These are phyloP conservation scores for Aspergillus coremiiformis DNA, from an alignment of 495 filamentous ascomycete genomes.

Conservation along the genomic window DNA sequence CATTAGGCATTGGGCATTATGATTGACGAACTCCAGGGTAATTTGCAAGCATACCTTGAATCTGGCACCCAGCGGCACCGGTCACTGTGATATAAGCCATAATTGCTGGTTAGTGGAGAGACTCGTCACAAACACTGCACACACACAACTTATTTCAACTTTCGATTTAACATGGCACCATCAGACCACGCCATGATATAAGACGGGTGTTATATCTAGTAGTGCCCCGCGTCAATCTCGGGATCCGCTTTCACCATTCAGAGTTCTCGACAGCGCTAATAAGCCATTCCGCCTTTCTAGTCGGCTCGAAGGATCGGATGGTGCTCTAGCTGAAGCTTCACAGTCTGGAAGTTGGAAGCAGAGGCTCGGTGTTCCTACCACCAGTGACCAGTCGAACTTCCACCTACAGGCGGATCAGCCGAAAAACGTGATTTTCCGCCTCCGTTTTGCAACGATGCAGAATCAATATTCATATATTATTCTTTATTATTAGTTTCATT, in stretches of 20 bases:
- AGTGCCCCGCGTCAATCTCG: no score
- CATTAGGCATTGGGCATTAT: background rate
- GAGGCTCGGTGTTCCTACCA: no score
- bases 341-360: background rate
- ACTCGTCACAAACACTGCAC: background rate
- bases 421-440: no score
- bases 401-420: no score
- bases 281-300: background rate
- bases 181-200: background rate
- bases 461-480: no score
- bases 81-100: background rate
- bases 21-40: background rate
- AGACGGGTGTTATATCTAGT: background rate
- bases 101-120: background rate
- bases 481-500: no score
- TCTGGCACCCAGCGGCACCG: background rate
- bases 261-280: no score
- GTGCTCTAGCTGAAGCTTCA: no score
- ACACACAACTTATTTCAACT: background rate
- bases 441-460: no score
- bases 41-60: background rate
- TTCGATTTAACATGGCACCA: background rate
- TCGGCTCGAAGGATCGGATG: background rate
- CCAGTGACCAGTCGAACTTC: no score
- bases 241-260: no score